phyloP scores from a whole-genome alignment of 1,139 yeast species.

The Saccharomyces hybrid region DNA sequence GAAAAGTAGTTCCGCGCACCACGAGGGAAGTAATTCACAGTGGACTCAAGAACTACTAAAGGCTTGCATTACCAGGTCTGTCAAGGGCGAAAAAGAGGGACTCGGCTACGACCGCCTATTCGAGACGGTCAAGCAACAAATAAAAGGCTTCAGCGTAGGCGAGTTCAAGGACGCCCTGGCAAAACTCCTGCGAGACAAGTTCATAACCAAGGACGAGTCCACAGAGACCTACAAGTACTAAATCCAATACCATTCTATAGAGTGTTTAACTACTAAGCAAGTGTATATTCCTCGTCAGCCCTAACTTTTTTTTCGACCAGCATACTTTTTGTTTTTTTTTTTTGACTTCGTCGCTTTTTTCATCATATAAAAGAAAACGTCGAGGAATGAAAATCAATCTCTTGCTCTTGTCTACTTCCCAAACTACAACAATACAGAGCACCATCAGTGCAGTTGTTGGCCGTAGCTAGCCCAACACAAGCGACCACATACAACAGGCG shows the following conservation, averaged over 20 bases:
- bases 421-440: neutral
- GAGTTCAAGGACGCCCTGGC: constrained; percentile 28
- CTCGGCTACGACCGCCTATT: constrained; percentile 11
- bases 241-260: neutral
- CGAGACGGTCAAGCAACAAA: constrained; percentile 10
- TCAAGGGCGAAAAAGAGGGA: constrained; percentile 16
- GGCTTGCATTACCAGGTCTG: constrained; percentile 23
- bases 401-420: neutral
- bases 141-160: constrained; percentile 26
- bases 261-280: neutral
- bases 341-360: neutral
- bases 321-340: neutral
- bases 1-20: constrained; percentile 6
- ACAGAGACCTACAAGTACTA: constrained; percentile 1
- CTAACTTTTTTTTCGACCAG: neutral
- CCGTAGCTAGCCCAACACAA: neutral
- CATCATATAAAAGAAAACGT: neutral
- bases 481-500: neutral
- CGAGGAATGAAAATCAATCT: neutral
- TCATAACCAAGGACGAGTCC: constrained; percentile 6
- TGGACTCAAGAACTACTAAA: constrained; percentile 27
- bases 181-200: constrained; percentile 10
- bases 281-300: neutral
- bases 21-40: constrained; percentile 20
- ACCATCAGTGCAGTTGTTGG: neutral